Conservation (phyloP, 345 rosid species). For the sweet orange (Citrus sinensis) region DNA sequence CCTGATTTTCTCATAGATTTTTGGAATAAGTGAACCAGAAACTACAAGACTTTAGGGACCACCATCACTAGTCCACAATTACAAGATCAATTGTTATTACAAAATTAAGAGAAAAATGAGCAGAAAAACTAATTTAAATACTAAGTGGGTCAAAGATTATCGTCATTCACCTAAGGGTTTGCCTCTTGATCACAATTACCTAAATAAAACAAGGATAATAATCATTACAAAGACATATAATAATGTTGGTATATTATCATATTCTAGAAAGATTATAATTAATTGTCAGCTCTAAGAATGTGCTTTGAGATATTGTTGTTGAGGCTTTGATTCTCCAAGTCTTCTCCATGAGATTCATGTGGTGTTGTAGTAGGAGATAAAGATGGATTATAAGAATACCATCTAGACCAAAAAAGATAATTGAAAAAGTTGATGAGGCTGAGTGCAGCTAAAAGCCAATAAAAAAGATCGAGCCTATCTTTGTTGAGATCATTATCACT, state of each 20-base stretch:
- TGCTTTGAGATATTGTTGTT: background rate
- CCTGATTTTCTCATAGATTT: constrained; percentile 3
- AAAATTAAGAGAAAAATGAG: background rate
- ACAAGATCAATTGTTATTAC: constrained; percentile 6
- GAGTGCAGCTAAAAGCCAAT: constrained; percentile 61
- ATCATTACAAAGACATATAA: background rate
- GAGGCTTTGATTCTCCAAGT: constrained; percentile 33
- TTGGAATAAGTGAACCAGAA: background rate
- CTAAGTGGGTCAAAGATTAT: background rate
- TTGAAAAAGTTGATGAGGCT: constrained; percentile 53
- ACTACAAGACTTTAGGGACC: constrained; percentile 4
- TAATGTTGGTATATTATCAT: background rate
- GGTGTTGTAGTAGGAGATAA: constrained; percentile 14
- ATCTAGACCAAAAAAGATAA: constrained; percentile 51
- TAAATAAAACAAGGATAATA: background rate
- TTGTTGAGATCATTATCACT: constrained; percentile 50
- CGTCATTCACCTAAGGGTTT: background rate
- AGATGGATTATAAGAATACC: constrained; percentile 52
- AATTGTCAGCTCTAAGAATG: background rate
- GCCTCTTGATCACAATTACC: background rate
- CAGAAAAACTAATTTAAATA: background rate
- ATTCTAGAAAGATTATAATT: background rate
- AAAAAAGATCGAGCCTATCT: constrained; percentile 59
- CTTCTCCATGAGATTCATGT: constrained; percentile 19
- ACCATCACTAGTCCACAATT: constrained; percentile 9